Evolutionary conservation across 2,329 filamentous ascomycete species (phyloP), one percentile per base, ranked within the genome.

Genomic region (Trichoderma asperellum): DNA sequence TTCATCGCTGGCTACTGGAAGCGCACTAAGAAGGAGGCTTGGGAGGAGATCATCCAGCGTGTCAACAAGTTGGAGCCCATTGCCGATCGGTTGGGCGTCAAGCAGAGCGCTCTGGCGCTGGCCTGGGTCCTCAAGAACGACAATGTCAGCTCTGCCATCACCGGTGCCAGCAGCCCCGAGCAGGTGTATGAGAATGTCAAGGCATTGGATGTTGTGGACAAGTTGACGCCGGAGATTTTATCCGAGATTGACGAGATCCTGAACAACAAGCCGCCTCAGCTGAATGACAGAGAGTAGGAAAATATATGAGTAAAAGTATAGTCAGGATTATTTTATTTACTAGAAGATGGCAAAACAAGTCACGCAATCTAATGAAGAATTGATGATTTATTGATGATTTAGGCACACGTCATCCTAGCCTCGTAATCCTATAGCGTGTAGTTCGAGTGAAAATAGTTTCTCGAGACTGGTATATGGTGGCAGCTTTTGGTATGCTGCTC

Each of bases 91-190:
- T 81, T 93, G 52, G 88, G 85, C 14, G 83, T 89, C 70, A 88
- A 86, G 77, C 79, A 83, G 79, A 83, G 81, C 74, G 81, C 83
- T 63, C 81, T 90, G 55, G 87, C 88, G 0, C 81, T 90, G 64
- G 87, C 87, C 2, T 91, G 88, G 88, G 86, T 88, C 16, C 80
- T 90, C 60, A 86, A 83, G 76, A 90, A 90, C 76, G 83, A 84
- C 72, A 85, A 88, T 69, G 85, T 90, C 60, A 88, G 86, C 76
- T 86, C 84, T 18, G 88, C 87, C 40, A 89, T 90, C 72, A 87
- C 86, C 0, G 87, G 87, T 6, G 87, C 88, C 5, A 88, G 85
- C 77, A 83, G 80, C 66, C 80, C 83, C 3, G 83, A 85, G 76
- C 88, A 90, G 81, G 81, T 90, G 56, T 86, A 85, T 68, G 87